Base-by-base conservation (phyloP, 1,284 basidiomycete species). In the Vanrija humicola region DNA sequence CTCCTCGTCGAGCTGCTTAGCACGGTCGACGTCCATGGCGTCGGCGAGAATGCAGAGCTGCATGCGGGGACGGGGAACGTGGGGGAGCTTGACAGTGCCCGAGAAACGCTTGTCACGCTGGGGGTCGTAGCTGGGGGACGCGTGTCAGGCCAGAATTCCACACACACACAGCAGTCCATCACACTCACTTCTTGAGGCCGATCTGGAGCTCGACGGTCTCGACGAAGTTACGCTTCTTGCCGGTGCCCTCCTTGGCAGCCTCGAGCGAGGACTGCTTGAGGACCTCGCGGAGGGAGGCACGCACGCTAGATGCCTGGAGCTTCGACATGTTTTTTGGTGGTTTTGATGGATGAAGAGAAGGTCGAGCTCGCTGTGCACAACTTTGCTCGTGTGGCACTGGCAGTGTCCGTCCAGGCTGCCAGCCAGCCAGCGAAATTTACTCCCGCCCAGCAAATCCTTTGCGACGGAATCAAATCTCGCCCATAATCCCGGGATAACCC, bases 31-130 rank as follows among this genome's bases (percentile, higher is more conserved):
- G 80, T 99, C 96, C 76, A 89, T 88, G 48, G 94, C 95, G 81
- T 99, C 95, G 64, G 94, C 95, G 68, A 99, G 89, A 85, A 98
- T 97, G 85, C 95, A 98, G 77, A 99, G 87, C 72, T 89, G 90
- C 95, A 98, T 98, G 81, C 95, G 89, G 57, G 95, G 95, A 69
- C 95, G 92, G 70, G 96, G 96, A 66, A 98, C 85, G 77, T 96
- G 86, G 72, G 95, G 95, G 55, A 98, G 86, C 82, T 94, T 95
- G 81, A 96, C 89, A 61, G 91, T 96, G 74, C 93, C 93, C 67
- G 92, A 95, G 57, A 62, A 62, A 68, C 75, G 76, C 75, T 78
- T 78, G 70, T 78, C 77, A 57, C 76, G 65, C 70, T 76, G 75
- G 40, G 52, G 48, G 47, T 96, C 92, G 82, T 96, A 96, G 85